A percentile compares a stretch with the other conserved stretches of the same genome.
phyloP scores from a whole-genome alignment of 306 rosid genomes.

The Pterocarpus macrocarpus region DNA sequence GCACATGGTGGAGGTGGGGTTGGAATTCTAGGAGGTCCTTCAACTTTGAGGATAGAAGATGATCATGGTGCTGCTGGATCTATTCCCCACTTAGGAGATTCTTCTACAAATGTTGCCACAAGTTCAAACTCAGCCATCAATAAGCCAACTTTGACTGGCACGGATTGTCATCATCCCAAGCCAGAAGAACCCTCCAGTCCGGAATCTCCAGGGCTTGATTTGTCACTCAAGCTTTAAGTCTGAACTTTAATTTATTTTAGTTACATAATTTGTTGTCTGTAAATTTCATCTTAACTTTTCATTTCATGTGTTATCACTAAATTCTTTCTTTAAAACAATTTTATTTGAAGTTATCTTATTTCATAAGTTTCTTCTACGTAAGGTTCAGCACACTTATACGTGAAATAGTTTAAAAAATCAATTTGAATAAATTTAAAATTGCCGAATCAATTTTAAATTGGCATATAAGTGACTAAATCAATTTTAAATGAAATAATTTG shows the following conservation, averaged over 20 bases:
- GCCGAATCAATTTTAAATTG: no score
- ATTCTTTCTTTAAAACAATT: no score
- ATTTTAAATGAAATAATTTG: no score
- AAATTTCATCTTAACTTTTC: no score
- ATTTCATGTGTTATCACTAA: no score
- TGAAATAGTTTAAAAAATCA: no score
- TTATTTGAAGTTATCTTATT: no score
- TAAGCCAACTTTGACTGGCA: neutral
- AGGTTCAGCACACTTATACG: no score
- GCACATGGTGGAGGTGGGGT: constrained; percentile 4
- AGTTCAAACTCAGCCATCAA: constrained; percentile 18
- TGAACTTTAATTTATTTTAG: neutral
- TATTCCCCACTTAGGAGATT: constrained; percentile 2
- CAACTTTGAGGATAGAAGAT: constrained; percentile 24
- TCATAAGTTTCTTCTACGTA: no score
- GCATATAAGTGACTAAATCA: no score
- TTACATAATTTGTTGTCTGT: no score
- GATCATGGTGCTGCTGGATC: neutral
- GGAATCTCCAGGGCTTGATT: constrained; percentile 51
- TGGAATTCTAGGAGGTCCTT: neutral
- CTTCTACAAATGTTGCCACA: constrained; percentile 5
- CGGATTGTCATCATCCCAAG: constrained; percentile 9
- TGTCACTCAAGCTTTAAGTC: constrained; percentile 62
- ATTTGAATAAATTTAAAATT: no score
- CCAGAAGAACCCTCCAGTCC: neutral